Evolutionary conservation across 2,329 filamentous ascomycete genomes (phyloP).

Genomic region (Chaetothyriales sp.): DNA sequence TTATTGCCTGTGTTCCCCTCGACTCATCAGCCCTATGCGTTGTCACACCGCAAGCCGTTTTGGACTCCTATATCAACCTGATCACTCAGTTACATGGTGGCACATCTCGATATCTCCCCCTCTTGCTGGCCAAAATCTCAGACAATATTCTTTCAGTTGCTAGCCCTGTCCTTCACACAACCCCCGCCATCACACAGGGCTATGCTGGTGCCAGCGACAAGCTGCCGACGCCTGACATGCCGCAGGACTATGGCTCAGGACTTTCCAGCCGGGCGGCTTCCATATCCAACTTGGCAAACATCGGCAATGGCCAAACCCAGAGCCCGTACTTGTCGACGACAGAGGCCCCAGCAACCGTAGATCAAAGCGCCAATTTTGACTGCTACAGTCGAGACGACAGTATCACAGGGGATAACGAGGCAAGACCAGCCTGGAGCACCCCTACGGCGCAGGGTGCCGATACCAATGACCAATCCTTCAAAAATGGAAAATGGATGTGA

Average conservation of each 20-base stretch:
- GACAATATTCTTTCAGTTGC: slow-evolving; percentile 44
- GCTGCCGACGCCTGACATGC: slow-evolving; percentile 7
- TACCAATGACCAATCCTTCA: background rate
- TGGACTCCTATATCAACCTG: slow-evolving; percentile 53
- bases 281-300: too few species aligned
- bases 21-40: slow-evolving; percentile 2
- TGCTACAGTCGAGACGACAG: background rate
- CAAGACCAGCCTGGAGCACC: background rate
- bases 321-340: too few species aligned
- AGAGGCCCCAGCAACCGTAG: background rate
- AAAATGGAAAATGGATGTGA: background rate
- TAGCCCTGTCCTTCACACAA: background rate
- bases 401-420: too few species aligned
- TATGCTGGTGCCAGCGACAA: slow-evolving; percentile 13
- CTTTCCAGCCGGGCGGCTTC: too few species aligned
- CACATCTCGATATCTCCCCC: slow-evolving; percentile 59
- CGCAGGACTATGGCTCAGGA: background rate
- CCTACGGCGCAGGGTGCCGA: too few species aligned
- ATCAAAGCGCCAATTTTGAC: background rate
- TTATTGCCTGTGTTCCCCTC: slow-evolving; percentile 45
- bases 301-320: background rate
- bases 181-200: slow-evolving; percentile 10
- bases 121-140: slow-evolving; percentile 60
- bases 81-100: slow-evolving; percentile 59
- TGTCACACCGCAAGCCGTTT: slow-evolving; percentile 16